These are phyloP conservation scores for Fusarium domesticum DNA, from an alignment of 2,329 filamentous ascomycete species.

Conservation along the genomic window DNA sequence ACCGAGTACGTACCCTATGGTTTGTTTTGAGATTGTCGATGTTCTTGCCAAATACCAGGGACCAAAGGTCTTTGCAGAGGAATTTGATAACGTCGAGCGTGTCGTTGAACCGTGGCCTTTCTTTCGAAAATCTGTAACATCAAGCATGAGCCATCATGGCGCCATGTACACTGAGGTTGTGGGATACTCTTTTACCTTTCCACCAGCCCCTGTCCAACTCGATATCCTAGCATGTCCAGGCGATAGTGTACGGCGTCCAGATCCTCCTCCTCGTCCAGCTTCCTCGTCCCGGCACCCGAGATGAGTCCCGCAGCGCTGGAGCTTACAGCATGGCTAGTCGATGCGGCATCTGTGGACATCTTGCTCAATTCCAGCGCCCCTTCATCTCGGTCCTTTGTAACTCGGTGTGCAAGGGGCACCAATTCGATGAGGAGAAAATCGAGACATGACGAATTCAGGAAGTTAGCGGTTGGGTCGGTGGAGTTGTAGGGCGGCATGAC, in stretches of 20 bases:
- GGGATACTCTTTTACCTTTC: slow-evolving; percentile 61
- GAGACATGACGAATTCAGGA: slow-evolving; percentile 80
- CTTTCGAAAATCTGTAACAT: slow-evolving; percentile 73
- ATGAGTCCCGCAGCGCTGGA: slow-evolving; percentile 25
- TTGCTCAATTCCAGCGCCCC: slow-evolving; percentile 37
- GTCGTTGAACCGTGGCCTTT: slow-evolving; percentile 84
- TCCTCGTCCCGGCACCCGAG: slow-evolving; percentile 25
- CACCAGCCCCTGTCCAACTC: slow-evolving; percentile 87
- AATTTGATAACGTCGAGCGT: slow-evolving; percentile 97
- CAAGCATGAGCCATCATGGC: slow-evolving; percentile 38
- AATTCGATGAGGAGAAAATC: slow-evolving; percentile 96
- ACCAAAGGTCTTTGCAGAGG: slow-evolving; percentile 97
- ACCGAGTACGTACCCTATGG: slow-evolving; percentile 62
- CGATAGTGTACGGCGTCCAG: slow-evolving; percentile 82
- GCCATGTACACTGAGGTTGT: background rate
- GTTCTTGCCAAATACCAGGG: slow-evolving; percentile 89
- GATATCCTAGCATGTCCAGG: slow-evolving; percentile 80
- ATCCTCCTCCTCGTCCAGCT: slow-evolving; percentile 70
- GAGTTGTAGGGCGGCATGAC: slow-evolving; percentile 67
- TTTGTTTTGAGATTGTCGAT: slow-evolving; percentile 99
- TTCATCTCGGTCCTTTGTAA: slow-evolving; percentile 69
- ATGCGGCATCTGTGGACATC: slow-evolving; percentile 18
- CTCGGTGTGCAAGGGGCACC: slow-evolving; percentile 86
- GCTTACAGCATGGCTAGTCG: slow-evolving; percentile 24
- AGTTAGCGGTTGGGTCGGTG: slow-evolving; percentile 70